Percentiles rank a stretch among this genome's conserved stretches.
These are phyloP conservation scores for Cucumis cinereus DNA, from an alignment of 306 rosid genomes.

Conservation along the genomic window DNA sequence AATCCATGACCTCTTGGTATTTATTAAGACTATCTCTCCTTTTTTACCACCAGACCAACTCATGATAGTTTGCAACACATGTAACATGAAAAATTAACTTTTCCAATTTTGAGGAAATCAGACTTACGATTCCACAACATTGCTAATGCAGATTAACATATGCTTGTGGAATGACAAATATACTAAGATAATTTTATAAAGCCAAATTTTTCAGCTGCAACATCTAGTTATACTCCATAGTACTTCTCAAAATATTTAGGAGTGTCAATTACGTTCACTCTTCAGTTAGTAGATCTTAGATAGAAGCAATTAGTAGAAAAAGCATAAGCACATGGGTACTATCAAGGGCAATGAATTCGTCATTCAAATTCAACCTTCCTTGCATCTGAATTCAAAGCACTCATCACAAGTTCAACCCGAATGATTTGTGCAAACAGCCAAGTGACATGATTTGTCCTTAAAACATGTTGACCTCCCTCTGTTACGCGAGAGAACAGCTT, in stretches of 20 bases:
- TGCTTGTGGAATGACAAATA: not conserved
- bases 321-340: not conserved
- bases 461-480: conserved; percentile 70
- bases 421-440: conserved; percentile 89
- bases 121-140: not conserved
- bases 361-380: conserved; percentile 66
- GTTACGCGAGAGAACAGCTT: conserved; percentile 73
- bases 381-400: conserved; percentile 76
- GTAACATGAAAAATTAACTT: not conserved
- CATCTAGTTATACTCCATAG: not conserved
- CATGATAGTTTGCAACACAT: no score
- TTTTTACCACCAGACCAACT: no score
- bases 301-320: not conserved
- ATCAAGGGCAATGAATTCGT: not conserved
- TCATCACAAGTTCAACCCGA: conserved; percentile 84
- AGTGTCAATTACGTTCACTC: not conserved
- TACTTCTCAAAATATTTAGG: not conserved
- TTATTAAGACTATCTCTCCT: no score
- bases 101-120: not conserved
- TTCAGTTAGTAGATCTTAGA: not conserved
- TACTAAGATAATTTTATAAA: not conserved
- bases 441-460: conserved; percentile 88
- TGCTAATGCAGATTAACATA: not conserved
- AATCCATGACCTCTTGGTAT: no score
- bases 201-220: not conserved